A percentile compares a stretch with the other conserved stretches of the same genome.
Conservation (phyloP, 306 rosid species). For the Pyrus communis region DNA sequence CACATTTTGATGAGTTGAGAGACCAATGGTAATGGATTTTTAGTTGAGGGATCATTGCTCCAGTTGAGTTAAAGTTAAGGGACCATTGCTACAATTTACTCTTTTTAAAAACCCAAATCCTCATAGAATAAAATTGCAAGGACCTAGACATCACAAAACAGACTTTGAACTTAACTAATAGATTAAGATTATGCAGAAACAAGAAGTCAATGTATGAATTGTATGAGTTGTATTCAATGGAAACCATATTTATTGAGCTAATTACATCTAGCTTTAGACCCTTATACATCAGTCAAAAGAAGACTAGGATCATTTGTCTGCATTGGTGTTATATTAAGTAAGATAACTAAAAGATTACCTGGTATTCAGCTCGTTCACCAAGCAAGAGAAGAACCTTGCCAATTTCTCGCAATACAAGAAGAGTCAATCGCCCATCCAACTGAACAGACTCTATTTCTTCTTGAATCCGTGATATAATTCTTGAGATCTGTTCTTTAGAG, state of each 20-base stretch:
- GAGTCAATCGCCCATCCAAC: constrained; percentile 86
- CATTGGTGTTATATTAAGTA: background rate
- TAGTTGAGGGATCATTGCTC: too few species aligned
- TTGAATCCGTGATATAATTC: constrained; percentile 71
- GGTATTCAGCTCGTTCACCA: constrained; percentile 82
- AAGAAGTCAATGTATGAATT: background rate
- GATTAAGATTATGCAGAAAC: background rate
- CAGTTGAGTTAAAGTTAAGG: too few species aligned
- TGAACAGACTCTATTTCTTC: constrained; percentile 97
- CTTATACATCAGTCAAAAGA: background rate
- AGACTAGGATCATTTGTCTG: background rate
- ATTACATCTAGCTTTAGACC: background rate
- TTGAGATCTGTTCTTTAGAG: constrained; percentile 81
- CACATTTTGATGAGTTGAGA: too few species aligned
- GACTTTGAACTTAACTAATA: background rate
- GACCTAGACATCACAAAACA: background rate
- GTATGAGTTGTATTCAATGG: background rate
- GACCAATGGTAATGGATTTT: too few species aligned
- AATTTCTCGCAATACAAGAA: constrained; percentile 91
- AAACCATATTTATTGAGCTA: background rate
- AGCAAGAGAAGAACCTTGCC: constrained; percentile 87
- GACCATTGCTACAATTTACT: too few species aligned
- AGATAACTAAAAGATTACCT: constrained; percentile 38
- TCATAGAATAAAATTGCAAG: background rate
- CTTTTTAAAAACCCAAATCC: background rate